Percentiles rank a stretch among this genome's conserved stretches.
phyloP scores from a whole-genome alignment of 768 basidiomycete species.

The Psilocybe cubensis region DNA sequence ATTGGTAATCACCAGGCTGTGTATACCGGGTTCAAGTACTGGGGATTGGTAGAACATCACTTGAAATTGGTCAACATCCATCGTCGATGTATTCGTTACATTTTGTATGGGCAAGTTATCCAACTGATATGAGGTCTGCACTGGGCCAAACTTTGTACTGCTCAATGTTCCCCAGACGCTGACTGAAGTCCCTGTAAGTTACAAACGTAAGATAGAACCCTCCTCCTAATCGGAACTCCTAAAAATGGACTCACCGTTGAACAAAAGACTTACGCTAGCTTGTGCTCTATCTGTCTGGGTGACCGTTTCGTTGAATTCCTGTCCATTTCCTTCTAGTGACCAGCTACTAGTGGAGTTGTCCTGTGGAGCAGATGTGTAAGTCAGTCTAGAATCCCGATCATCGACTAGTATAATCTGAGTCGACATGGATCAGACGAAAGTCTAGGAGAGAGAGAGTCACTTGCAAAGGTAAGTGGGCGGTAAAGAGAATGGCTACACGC shows the following conservation, averaged over 20 bases:
- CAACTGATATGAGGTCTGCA: not conserved
- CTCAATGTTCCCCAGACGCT: not conserved
- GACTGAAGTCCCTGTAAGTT: not conserved
- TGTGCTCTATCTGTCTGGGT: not conserved
- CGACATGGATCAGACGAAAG: not conserved
- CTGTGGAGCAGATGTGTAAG: not conserved
- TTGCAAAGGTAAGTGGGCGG: too few species aligned
- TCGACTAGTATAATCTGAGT: not conserved
- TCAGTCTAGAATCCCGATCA: not conserved
- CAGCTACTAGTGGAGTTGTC: not conserved
- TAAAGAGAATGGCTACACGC: too few species aligned
- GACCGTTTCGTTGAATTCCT: not conserved
- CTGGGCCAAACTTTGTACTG: not conserved
- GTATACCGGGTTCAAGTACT: not conserved
- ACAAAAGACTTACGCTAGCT: not conserved
- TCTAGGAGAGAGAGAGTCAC: not conserved
- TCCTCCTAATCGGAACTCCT: too few species aligned
- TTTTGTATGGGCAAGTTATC: not conserved
- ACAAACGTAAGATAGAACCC: too few species aligned
- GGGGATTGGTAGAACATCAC: constrained; percentile 1
- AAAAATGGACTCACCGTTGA: not conserved
- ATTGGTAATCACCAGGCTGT: not conserved
- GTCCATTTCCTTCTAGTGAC: not conserved
- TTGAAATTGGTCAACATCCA: not conserved
- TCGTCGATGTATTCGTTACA: not conserved